phyloP scores from a whole-genome alignment of 345 rosid genomes.

The Lepidium aucheri region DNA sequence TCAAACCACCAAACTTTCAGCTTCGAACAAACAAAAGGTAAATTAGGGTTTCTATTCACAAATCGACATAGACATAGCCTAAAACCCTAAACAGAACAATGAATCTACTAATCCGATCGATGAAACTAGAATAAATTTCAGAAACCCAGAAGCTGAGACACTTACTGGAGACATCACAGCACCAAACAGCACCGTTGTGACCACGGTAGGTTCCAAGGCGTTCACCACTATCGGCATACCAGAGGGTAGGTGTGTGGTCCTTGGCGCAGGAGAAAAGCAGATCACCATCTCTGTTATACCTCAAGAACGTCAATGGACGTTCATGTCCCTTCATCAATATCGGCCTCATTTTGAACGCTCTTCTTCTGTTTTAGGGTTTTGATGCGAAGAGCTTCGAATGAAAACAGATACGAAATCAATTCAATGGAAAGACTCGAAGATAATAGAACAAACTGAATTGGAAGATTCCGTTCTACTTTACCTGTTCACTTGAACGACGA shows the following conservation, averaged over 20 bases:
- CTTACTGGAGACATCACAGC: slow-evolving; percentile 79
- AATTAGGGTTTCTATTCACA: background rate
- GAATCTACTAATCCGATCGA: background rate
- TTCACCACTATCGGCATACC: slow-evolving; percentile 96
- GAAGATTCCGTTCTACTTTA: background rate
- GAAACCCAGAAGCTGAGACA: background rate
- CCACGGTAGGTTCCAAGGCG: slow-evolving; percentile 95
- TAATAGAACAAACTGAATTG: background rate
- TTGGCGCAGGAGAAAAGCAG: slow-evolving; percentile 93
- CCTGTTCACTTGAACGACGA: background rate
- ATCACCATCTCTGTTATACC: slow-evolving; percentile 90
- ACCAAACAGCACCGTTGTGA: slow-evolving; percentile 98
- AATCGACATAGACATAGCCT: background rate
- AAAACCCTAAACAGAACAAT: background rate
- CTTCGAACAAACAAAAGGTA: background rate
- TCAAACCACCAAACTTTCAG: background rate
- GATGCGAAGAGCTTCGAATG: background rate
- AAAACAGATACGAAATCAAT: background rate
- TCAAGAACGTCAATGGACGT: slow-evolving; percentile 85
- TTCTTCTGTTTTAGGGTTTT: background rate
- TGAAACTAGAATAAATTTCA: background rate
- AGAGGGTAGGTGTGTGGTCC: slow-evolving; percentile 87
- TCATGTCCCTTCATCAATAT: slow-evolving; percentile 97
- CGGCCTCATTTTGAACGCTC: slow-evolving; percentile 56
- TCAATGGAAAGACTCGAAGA: background rate